These are phyloP conservation scores for Wallacemonas collosoma DNA, from an alignment of 208 protist genomes.

Conservation along the genomic window DNA sequence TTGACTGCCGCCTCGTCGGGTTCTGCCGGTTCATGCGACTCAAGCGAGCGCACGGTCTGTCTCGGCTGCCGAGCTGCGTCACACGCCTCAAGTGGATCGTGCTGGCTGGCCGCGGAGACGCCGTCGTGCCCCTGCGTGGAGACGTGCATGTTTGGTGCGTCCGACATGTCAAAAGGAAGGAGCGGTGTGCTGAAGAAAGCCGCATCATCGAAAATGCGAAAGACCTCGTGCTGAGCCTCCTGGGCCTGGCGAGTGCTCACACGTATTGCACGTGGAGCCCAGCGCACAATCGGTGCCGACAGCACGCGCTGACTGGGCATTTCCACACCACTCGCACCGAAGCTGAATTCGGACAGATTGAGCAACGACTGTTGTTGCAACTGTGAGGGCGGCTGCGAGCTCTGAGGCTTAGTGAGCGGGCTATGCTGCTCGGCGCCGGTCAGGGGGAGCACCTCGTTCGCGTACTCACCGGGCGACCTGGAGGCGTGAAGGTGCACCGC, in stretches of 20 bases:
- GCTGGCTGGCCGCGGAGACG: neutral
- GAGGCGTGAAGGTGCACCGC: slow-evolving; percentile 35
- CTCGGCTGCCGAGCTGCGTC: neutral
- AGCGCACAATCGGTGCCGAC: slow-evolving; percentile 59
- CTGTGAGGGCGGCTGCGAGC: neutral
- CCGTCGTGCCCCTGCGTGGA: neutral
- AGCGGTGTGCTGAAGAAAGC: slow-evolving; percentile 40
- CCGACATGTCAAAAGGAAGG: slow-evolving; percentile 9
- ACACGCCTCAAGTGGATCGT: neutral
- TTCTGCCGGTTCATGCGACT: slow-evolving; percentile 3
- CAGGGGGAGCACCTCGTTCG: slow-evolving; percentile 40
- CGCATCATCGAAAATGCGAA: slow-evolving; percentile 48
- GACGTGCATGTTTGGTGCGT: neutral
- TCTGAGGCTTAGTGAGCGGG: neutral
- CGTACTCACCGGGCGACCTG: slow-evolving; percentile 34
- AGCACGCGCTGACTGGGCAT: slow-evolving; percentile 15
- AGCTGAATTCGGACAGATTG: neutral
- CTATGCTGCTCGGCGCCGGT: slow-evolving; percentile 20
- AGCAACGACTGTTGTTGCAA: neutral
- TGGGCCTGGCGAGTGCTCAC: slow-evolving; percentile 35
- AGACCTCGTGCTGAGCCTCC: slow-evolving; percentile 30
- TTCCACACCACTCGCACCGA: slow-evolving; percentile 1
- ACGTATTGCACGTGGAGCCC: slow-evolving; percentile 48
- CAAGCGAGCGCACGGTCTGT: neutral
- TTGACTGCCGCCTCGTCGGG: neutral